A percentile compares a stretch with the other conserved stretches of the same genome.
phyloP scores from a whole-genome alignment of 371 early-diverging fungal species.

The Rhizopus microsporus region DNA sequence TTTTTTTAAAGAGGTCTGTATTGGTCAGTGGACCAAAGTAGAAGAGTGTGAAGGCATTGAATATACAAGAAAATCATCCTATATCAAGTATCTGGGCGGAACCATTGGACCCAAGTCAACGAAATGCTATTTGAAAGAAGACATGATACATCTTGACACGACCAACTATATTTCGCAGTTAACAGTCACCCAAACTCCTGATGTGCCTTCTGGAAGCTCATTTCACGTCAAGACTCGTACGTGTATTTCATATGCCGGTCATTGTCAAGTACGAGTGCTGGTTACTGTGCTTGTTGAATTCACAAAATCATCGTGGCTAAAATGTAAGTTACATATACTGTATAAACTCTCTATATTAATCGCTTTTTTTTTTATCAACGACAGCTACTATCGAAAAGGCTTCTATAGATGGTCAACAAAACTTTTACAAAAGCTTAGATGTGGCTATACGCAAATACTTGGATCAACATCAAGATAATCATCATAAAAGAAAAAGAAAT shows the following conservation, averaged over 20 bases:
- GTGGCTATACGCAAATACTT: constrained; percentile 58
- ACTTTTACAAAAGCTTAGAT: constrained; percentile 59
- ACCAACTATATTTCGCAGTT: constrained; percentile 56
- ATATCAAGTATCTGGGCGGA: constrained; percentile 39
- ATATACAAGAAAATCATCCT: constrained; percentile 27
- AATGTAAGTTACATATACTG: constrained; percentile 42
- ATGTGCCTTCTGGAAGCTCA: constrained; percentile 82
- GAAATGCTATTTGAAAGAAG: constrained; percentile 62
- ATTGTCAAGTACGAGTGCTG: constrained; percentile 56
- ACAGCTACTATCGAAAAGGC: constrained; percentile 71
- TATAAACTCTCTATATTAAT: not conserved
- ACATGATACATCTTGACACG: constrained; percentile 58
- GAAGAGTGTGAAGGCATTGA: constrained; percentile 11
- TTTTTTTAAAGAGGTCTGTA: constrained; percentile 24
- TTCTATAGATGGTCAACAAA: constrained; percentile 63
- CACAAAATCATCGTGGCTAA: constrained; percentile 72
- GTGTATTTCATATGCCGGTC: constrained; percentile 78
- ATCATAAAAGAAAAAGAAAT: constrained; percentile 9
- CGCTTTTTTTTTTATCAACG: not conserved
- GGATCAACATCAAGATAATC: constrained; percentile 14
- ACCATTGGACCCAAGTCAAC: constrained; percentile 71
- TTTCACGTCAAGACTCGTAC: constrained; percentile 74
- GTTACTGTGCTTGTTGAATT: constrained; percentile 74
- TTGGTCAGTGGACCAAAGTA: constrained; percentile 39
- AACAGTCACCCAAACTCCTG: constrained; percentile 73